phyloP scores from a whole-genome alignment of 257 asterid species.

The Marsdenia floribunda region DNA sequence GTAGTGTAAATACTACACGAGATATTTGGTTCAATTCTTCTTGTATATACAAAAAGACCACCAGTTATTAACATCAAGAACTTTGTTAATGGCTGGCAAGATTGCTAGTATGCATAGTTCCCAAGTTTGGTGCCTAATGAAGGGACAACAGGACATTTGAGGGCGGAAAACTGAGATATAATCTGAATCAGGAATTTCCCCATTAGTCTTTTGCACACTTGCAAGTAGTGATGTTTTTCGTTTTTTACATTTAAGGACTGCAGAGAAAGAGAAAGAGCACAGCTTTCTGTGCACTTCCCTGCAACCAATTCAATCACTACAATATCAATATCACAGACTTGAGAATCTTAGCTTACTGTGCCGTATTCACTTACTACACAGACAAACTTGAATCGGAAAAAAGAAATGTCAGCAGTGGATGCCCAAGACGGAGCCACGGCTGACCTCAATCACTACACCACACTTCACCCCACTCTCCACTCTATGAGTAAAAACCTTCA shows the following conservation, averaged over 20 bases:
- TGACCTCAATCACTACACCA: slow-evolving; percentile 61
- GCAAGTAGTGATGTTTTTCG: neutral
- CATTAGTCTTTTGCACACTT: neutral
- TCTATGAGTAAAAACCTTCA: slow-evolving; percentile 78
- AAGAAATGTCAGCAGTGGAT: slow-evolving; percentile 50
- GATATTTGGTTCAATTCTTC: neutral
- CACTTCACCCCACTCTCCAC: slow-evolving; percentile 63
- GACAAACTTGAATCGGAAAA: neutral
- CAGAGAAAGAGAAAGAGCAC: neutral
- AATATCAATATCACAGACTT: neutral
- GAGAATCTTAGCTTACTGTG: neutral
- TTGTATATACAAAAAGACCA: too few species aligned
- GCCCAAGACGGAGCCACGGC: slow-evolving; percentile 74
- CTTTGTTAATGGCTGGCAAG: neutral
- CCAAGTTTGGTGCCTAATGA: neutral
- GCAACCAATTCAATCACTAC: neutral
- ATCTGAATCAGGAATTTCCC: neutral
- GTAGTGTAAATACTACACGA: too few species aligned
- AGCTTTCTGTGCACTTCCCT: slow-evolving; percentile 12
- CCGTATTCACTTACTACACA: neutral
- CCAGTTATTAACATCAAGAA: neutral
- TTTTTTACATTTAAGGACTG: neutral
- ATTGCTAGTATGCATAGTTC: neutral
- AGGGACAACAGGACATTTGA: neutral
- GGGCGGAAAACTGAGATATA: neutral